Conservation (phyloP, 345 rosid species). For the Linum trigynum region DNA sequence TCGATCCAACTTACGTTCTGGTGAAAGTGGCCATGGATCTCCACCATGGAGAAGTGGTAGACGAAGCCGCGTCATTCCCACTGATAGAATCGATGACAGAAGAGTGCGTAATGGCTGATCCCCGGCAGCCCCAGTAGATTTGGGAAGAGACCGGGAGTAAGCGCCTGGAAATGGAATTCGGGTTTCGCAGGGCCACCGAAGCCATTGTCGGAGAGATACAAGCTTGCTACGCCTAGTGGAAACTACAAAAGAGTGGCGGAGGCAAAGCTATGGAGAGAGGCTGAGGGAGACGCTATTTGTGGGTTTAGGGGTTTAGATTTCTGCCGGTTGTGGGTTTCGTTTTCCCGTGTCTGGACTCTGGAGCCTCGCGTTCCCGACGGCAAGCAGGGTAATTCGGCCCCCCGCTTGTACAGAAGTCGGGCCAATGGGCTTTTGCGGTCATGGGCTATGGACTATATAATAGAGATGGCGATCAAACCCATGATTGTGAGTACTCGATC, state of each 20-base stretch:
- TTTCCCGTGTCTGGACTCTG: no score
- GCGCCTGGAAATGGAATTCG: neutral
- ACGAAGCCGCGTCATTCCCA: neutral
- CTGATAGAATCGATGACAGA: neutral
- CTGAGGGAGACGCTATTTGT: no score
- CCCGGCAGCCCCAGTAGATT: neutral
- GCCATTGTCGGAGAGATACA: neutral
- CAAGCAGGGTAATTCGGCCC: no score
- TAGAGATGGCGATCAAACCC: no score
- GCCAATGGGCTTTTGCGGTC: no score
- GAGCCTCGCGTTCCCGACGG: no score
- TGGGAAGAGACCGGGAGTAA: neutral
- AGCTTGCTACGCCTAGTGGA: neutral
- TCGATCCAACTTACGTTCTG: neutral
- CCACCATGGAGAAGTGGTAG: neutral
- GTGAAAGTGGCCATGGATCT: constrained; percentile 11
- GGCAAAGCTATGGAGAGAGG: neutral
- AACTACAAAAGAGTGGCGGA: neutral
- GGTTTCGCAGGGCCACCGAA: constrained; percentile 1
- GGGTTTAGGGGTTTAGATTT: no score
- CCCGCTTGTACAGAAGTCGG: no score
- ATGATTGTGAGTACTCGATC: no score
- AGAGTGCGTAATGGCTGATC: neutral
- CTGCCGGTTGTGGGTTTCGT: no score
- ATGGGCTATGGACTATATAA: no score